These are phyloP conservation scores for Bipolaris zeicola DNA, from an alignment of 2,329 filamentous ascomycete genomes.

Conservation along the genomic window DNA sequence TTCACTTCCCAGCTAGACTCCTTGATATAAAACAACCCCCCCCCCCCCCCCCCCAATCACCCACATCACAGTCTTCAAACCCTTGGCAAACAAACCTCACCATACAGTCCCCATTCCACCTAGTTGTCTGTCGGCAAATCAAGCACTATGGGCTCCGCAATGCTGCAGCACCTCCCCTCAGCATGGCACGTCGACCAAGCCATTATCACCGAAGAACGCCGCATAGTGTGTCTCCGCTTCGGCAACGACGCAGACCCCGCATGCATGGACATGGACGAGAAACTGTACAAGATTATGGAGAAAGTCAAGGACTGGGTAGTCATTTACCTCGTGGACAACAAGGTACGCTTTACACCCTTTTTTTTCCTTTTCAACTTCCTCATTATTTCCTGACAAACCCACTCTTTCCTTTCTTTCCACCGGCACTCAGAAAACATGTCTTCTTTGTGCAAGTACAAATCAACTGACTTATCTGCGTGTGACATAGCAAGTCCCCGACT, in stretches of 20 bases:
- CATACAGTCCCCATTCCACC: no score
- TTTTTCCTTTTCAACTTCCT: no score
- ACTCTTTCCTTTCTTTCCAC: not conserved
- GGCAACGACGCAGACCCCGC: slow-evolving; percentile 80
- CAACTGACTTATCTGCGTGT: not conserved
- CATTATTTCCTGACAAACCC: no score
- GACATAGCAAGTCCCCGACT: slow-evolving; percentile 67
- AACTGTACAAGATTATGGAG: slow-evolving; percentile 30
- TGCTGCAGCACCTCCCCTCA: slow-evolving; percentile 83
- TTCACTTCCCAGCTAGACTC: not conserved
- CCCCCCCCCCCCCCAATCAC: no score
- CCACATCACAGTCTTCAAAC: not conserved
- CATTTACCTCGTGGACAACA: slow-evolving; percentile 84
- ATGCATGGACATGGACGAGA: slow-evolving; percentile 49
- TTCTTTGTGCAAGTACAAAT: not conserved
- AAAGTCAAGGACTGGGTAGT: slow-evolving; percentile 83
- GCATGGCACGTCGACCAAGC: slow-evolving; percentile 98
- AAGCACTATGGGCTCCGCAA: slow-evolving; percentile 72
- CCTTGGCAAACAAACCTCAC: no score
- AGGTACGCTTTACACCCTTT: slow-evolving; percentile 42
- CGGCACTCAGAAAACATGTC: not conserved
- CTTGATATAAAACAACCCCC: not conserved
- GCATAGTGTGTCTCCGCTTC: slow-evolving; percentile 87
- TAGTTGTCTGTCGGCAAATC: not conserved
- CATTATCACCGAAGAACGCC: slow-evolving; percentile 77